Evolutionary conservation across 2,329 filamentous ascomycete species (phyloP).

Genomic region (Pseudocercospora vitis): DNA sequence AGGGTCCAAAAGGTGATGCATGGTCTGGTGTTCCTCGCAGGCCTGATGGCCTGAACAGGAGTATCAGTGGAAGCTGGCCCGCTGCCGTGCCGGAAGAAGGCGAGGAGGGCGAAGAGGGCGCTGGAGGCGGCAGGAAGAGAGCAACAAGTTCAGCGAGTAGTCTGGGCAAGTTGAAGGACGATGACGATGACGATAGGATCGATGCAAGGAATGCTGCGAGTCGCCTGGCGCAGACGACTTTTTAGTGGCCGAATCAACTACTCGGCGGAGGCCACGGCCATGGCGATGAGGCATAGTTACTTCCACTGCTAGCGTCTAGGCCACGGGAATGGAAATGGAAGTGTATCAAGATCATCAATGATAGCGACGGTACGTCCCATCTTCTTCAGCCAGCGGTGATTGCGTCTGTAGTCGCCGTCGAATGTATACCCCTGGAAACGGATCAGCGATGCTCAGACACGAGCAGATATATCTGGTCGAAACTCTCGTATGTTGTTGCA

Average conservation of each 20-base stretch:
- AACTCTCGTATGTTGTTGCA: too few species aligned
- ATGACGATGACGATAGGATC: constrained; percentile 89
- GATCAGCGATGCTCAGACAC: too few species aligned
- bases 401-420: not conserved
- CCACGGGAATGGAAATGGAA: not conserved
- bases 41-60: constrained; percentile 74
- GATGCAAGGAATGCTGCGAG: constrained; percentile 96
- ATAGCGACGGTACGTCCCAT: not conserved
- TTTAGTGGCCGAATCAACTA: too few species aligned
- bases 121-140: constrained; percentile 51
- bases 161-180: constrained; percentile 58
- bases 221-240: constrained; percentile 89
- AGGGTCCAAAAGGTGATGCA: constrained; percentile 95
- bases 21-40: constrained; percentile 93
- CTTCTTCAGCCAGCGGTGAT: not conserved
- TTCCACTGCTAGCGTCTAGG: not conserved
- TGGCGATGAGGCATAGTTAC: not conserved
- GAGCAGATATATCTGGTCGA: too few species aligned
- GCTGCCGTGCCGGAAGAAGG: constrained; percentile 50
- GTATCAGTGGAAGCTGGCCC: constrained; percentile 71
- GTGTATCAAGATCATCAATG: not conserved
- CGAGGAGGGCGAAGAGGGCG: constrained; percentile 52
- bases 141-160: constrained; percentile 52
- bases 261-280: too few species aligned
- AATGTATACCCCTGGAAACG: too few species aligned